Evolutionary conservation across 2,329 filamentous ascomycete genomes (phyloP).

Genomic region (Periconia digitata): DNA sequence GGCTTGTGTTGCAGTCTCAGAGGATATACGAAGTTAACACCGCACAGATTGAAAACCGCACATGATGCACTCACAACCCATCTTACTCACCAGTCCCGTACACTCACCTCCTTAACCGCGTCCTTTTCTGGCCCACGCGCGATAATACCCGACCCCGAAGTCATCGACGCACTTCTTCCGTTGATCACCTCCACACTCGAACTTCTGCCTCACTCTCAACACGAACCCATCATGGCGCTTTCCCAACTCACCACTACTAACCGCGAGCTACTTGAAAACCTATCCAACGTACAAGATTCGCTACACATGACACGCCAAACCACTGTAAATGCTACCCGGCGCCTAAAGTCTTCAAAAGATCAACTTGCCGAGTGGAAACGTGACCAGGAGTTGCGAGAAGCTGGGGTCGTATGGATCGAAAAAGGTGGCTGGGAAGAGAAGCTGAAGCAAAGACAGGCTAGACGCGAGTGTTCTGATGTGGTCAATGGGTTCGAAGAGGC

Average conservation of each 20-base stretch:
- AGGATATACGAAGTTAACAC: constrained; percentile 15
- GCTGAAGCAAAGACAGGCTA: constrained; percentile 76
- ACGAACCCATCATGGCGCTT: constrained; percentile 66
- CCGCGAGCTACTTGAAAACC: constrained; percentile 71
- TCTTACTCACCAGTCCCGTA: constrained; percentile 72
- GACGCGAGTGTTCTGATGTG: constrained; percentile 80
- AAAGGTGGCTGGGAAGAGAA: constrained; percentile 81
- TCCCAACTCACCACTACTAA: constrained; percentile 68
- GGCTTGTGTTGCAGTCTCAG: neutral
- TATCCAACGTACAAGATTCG: constrained; percentile 86
- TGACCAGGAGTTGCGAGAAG: constrained; percentile 80
- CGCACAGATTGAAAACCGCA: constrained; percentile 71
- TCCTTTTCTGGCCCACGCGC: constrained; percentile 70
- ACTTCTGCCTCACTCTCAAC: constrained; percentile 66
- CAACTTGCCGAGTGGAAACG: constrained; percentile 81
- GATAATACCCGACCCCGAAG: constrained; percentile 62
- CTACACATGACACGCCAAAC: constrained; percentile 93
- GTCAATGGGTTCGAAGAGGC: constrained; percentile 90
- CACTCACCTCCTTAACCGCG: constrained; percentile 72
- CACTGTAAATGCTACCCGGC: constrained; percentile 76
- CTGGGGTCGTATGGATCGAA: constrained; percentile 79
- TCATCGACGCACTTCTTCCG: constrained; percentile 69
- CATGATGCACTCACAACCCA: constrained; percentile 75
- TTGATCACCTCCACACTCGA: constrained; percentile 66
- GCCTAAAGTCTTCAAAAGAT: constrained; percentile 79